Base-by-base conservation (phyloP, 2,329 filamentous ascomycete species). In the Colletotrichum chrysophilum region DNA sequence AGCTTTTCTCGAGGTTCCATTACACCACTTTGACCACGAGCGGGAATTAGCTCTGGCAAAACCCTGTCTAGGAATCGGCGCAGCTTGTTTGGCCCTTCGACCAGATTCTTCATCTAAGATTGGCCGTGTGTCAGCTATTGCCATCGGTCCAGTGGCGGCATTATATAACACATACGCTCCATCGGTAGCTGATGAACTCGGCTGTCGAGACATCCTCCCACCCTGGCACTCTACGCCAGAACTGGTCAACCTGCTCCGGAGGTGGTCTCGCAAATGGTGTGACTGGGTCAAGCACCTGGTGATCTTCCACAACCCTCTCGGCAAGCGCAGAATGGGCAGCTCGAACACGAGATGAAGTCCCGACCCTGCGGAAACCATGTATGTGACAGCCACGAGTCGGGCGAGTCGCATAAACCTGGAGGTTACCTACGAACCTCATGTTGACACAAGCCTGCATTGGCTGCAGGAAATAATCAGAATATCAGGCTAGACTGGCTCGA, bases 151-250 rank as follows among this genome's bases (percentile, higher is more conserved):
- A 66, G 7, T 48, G 5, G 14, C 24, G 61, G 16, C 14, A 16
- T 30, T 28, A 14, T 28, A 14, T 10, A 10, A 36, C n/a, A 70
- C 86, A 88, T 81, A 91, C 90, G 78, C 89, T 88, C 89, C 90
- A 92, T 13, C 83, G 80, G 74, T 91, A 89, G 38, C 85, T 89
- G 24, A 90, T 82, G 77, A 92, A 92, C 0, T 90, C 83, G 3
- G 87, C 81, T 4, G 82, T 78, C 1, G 87, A 79, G 0, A 91
- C 84, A 77, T 90, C 78, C 70, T 86, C 83, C 89, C 89, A 92
- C 26, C 85, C 79, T 2, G 86, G 81, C 18, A 91, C 83, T 18
- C 85, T 85, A 26, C 86, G 86, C 90, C 90, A 91, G 77, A 91
- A 91, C 60, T 86, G 82, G 26, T 85, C 83, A 1, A 56, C 65